Conservation (phyloP, 108 stramenopile species). For the Cyclotella kingstonii region DNA sequence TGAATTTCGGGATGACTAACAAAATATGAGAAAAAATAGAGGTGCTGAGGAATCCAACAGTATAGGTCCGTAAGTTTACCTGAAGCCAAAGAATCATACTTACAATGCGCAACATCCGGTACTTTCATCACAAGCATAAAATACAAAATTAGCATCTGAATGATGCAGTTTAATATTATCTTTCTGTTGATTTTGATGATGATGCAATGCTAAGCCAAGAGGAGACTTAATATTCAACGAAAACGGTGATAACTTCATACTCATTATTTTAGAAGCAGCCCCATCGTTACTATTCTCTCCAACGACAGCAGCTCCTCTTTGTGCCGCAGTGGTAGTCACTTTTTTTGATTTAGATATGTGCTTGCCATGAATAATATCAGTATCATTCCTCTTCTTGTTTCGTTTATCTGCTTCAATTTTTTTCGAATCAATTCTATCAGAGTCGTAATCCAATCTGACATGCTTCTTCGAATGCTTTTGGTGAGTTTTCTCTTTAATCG, state of each 20-base stretch:
- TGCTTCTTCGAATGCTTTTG: slow-evolving; percentile 4
- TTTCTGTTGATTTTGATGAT: neutral
- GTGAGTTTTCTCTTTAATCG: neutral
- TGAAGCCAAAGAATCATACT: neutral
- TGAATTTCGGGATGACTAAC: slow-evolving; percentile 31
- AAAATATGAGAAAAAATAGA: neutral
- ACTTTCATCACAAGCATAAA: slow-evolving; percentile 34
- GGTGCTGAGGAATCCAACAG: neutral
- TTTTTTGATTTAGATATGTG: too few relatives aligned
- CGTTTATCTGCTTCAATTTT: neutral
- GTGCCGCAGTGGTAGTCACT: too few relatives aligned
- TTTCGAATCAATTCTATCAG: too few relatives aligned
- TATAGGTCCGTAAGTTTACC: neutral
- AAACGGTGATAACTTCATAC: neutral
- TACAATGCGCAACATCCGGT: slow-evolving; percentile 37
- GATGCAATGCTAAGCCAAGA: neutral
- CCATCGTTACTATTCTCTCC: too few relatives aligned
- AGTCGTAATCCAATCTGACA: too few relatives aligned
- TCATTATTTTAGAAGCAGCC: neutral
- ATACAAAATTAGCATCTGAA: slow-evolving; percentile 7
- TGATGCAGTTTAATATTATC: neutral
- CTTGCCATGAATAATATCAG: neutral
- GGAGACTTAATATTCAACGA: neutral
- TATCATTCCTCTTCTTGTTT: slow-evolving; percentile 9
- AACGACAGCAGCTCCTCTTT: neutral